These are phyloP conservation scores for Oenanthe javanica DNA, from an alignment of 140 eudicot species.

Conservation along the genomic window DNA sequence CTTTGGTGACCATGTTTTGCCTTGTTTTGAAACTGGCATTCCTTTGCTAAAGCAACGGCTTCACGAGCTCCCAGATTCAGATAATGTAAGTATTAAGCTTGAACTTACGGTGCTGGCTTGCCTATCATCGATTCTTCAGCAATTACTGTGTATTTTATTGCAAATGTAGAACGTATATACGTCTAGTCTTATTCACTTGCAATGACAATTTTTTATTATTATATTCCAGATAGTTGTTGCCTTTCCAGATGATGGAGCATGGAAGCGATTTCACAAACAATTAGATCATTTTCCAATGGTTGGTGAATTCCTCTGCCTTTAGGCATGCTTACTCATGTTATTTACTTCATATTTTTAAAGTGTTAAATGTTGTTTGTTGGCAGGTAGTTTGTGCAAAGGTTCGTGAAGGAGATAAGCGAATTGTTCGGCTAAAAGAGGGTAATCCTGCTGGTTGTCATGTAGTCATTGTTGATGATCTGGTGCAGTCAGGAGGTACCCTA, in stretches of 20 bases:
- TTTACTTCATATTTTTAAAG: not conserved
- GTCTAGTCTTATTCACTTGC: not conserved
- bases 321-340: not conserved
- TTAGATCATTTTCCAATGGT: constrained; percentile 72
- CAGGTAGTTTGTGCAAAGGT: constrained; percentile 85
- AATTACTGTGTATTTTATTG: not conserved
- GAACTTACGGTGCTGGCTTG: not conserved
- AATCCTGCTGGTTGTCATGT: constrained; percentile 74
- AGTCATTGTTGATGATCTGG: constrained; percentile 87
- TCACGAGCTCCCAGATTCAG: constrained; percentile 66
- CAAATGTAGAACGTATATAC: not conserved
- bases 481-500: constrained; percentile 89
- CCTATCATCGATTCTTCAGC: not conserved
- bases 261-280: constrained; percentile 85
- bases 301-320: constrained; percentile 6
- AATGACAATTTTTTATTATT: not conserved
- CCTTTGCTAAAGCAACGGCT: constrained; percentile 80
- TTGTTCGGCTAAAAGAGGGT: constrained; percentile 80
- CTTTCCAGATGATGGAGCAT: constrained; percentile 96
- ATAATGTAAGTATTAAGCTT: constrained; percentile 32
- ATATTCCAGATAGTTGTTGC: constrained; percentile 58
- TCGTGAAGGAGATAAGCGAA: constrained; percentile 85
- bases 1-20: constrained; percentile 72
- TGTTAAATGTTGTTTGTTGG: constrained; percentile 2
- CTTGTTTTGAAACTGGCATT: constrained; percentile 86